These are phyloP conservation scores for Scolecobasidium constrictum DNA, from an alignment of 2,329 filamentous ascomycete species.

Conservation along the genomic window DNA sequence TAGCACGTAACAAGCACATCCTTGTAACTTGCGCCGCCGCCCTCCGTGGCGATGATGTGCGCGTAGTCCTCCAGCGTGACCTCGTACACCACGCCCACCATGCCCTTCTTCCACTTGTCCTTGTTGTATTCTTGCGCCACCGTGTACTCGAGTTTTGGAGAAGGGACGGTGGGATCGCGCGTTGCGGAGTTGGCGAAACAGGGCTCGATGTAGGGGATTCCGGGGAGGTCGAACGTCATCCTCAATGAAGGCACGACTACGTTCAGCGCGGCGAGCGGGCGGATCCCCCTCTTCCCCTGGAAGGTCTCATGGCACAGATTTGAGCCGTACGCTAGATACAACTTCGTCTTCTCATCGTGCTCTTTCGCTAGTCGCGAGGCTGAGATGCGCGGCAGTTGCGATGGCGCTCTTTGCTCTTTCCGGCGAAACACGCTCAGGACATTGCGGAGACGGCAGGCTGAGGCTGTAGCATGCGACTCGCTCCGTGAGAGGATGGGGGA, in stretches of 20 bases:
- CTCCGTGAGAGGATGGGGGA: too few species aligned
- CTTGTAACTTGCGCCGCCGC: constrained; percentile 72
- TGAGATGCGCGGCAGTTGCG: neutral
- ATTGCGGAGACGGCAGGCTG: neutral
- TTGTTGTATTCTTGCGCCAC: constrained; percentile 34
- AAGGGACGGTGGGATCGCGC: constrained; percentile 27
- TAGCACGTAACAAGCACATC: constrained; percentile 75
- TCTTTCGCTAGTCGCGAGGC: neutral
- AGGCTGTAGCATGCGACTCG: neutral
- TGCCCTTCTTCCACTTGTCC: constrained; percentile 63
- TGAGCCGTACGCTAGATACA: constrained; percentile 11
- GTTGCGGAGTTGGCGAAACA: constrained; percentile 78
- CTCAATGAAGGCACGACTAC: constrained; percentile 69
- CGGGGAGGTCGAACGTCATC: constrained; percentile 77
- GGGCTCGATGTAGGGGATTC: constrained; percentile 76
- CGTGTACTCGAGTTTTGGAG: constrained; percentile 11
- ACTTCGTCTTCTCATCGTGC: constrained; percentile 7
- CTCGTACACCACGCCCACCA: constrained; percentile 93
- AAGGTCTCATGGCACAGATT: constrained; percentile 37
- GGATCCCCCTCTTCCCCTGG: constrained; percentile 64
- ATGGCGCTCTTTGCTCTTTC: neutral
- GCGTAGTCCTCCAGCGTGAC: constrained; percentile 74
- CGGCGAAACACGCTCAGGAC: neutral
- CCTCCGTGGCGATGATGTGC: constrained; percentile 82
- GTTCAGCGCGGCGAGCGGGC: constrained; percentile 68